These are phyloP conservation scores for Lasiosphaeriaceae sp. DNA, from an alignment of 495 filamentous ascomycete species.

Conservation along the genomic window DNA sequence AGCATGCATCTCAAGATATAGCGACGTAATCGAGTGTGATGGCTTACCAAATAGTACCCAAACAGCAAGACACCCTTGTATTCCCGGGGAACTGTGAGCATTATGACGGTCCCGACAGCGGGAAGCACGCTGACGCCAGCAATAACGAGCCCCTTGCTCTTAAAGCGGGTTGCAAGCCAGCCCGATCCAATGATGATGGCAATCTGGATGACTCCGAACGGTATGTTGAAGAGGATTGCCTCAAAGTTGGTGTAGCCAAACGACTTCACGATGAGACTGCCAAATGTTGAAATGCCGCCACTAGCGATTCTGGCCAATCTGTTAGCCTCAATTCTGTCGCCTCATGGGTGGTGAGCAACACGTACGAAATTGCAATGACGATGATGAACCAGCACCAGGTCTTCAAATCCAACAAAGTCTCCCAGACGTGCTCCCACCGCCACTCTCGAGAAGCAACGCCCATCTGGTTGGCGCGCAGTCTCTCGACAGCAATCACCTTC, in stretches of 20 bases:
- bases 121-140: constrained; percentile 53
- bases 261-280: constrained; percentile 58
- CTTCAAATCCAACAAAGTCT: constrained; percentile 60
- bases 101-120: constrained; percentile 46
- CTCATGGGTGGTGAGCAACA: background rate
- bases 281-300: constrained; percentile 61
- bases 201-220: constrained; percentile 54
- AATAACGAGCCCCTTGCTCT: constrained; percentile 56
- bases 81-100: constrained; percentile 52
- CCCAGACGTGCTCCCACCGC: constrained; percentile 49
- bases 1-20: background rate
- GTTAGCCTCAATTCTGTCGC: background rate
- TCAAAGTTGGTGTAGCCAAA: constrained; percentile 59
- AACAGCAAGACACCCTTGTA: constrained; percentile 39
- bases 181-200: constrained; percentile 40
- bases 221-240: constrained; percentile 63
- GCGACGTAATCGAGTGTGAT: background rate
- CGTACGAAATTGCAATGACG: constrained; percentile 45
- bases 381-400: constrained; percentile 64
- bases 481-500: constrained; percentile 57
- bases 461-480: constrained; percentile 45
- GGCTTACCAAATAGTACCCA: constrained; percentile 34
- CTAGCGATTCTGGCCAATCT: constrained; percentile 21
- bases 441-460: constrained; percentile 39
- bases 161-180: constrained; percentile 43